Evolutionary conservation across 192 early-diverging fungal species (phyloP).

Genomic region (Podila epicladia): DNA sequence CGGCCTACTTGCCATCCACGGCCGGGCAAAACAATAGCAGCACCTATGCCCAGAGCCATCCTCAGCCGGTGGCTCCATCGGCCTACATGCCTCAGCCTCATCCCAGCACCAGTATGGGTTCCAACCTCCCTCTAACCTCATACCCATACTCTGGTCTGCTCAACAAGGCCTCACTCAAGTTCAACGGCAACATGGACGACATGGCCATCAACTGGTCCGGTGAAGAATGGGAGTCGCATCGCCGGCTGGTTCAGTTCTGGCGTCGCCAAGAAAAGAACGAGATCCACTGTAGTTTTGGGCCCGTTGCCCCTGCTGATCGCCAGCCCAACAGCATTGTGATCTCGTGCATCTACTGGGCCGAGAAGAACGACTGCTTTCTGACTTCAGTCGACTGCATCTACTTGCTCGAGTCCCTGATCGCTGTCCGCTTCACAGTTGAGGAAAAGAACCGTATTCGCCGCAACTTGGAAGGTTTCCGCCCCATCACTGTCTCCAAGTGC

Average conservation of each 20-base stretch:
- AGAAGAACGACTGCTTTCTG: constrained; percentile 77
- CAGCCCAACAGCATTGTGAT: constrained; percentile 75
- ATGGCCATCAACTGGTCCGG: constrained; percentile 75
- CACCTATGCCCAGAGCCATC: constrained; percentile 22
- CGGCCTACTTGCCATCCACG: constrained; percentile 19
- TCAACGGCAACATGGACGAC: constrained; percentile 72
- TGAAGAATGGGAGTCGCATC: constrained; percentile 70
- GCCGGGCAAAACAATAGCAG: constrained; percentile 4
- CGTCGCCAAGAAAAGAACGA: constrained; percentile 70
- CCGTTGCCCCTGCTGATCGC: constrained; percentile 65
- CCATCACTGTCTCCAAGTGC: constrained; percentile 80
- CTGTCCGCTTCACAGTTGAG: constrained; percentile 79
- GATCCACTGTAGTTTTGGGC: constrained; percentile 71
- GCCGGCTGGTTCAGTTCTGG: constrained; percentile 82
- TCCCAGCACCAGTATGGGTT: constrained; percentile 15
- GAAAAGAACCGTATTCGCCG: constrained; percentile 91
- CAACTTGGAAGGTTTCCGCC: constrained; percentile 84
- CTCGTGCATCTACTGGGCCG: constrained; percentile 85
- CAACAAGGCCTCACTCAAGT: constrained; percentile 79
- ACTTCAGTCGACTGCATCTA: constrained; percentile 85
- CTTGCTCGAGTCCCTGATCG: constrained; percentile 77
- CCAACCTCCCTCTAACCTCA: constrained; percentile 25
- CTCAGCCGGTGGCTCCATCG: constrained; percentile 3
- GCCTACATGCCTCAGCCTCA: constrained; percentile 18
- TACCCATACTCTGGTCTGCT: constrained; percentile 70